Base-by-base conservation (phyloP, 495 filamentous ascomycete species). In the Talaromyces liani region DNA sequence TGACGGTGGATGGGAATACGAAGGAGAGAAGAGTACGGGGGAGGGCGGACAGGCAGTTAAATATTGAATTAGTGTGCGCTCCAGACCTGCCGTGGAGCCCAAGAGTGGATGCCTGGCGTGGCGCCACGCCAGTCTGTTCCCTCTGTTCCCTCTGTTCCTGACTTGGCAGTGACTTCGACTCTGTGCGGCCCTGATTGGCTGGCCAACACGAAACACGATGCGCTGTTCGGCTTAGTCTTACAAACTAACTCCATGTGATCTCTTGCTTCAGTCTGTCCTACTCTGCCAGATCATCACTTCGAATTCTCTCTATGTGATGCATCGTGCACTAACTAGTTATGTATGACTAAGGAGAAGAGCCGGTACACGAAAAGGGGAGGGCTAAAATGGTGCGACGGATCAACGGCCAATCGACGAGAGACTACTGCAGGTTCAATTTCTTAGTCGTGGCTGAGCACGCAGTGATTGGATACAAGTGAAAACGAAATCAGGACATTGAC, bases 1-100 rank as follows among this genome's bases (percentile, higher is more conserved):
- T 66, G 41, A 49, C 59, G 65, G 70, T 67, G 68, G 60, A 55
- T 59, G 66, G 66, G 25, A 53, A 66, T 65, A 64, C 56, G 68
- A 65, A 65, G 63, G 65, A 47, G 64, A 65, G 66, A 60, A 64
- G 63, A 64, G 67, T 58, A 62, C 63, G 70, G 62, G 57, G 54
- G 53, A 53, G 57, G 58, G 65, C 39, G 53, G 45, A 34, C 47
- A 33, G 24, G 63, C 36, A 49, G 54, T 58, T 64, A 58, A 64
- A 60, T 60, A 41, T 41, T 27, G 31, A 60, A 60, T 25, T 56
- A 29, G 53, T 56, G 53, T 56, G 53, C 53, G 22, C 53, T 29
- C 53, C 53, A 56, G 53, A 56, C 53, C n/a, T 2, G 24, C 53
- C 27, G 20, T 54, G 51, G 51, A 54, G 53, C 22, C 53, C 53